Evolutionary conservation across 2,329 filamentous ascomycete genomes (phyloP), one percentile per base, ranked within the genome.

Genomic region (Neoascochyta sp.): DNA sequence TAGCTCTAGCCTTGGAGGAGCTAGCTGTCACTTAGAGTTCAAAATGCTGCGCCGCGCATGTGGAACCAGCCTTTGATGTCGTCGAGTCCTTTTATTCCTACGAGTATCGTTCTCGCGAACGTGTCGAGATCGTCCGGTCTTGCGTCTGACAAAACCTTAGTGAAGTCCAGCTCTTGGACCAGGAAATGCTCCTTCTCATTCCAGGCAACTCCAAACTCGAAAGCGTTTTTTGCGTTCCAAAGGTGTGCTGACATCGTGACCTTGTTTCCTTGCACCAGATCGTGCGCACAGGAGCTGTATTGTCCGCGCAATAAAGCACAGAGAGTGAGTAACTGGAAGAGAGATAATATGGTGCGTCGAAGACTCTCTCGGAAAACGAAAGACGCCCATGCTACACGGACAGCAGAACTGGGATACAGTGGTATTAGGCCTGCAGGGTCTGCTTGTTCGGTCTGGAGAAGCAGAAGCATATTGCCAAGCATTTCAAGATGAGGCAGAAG

Each of bases 361-460:
- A 68, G 60, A 0, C 73, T 76, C 46, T 79, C 75, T 8, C 74
- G 65, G 12, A 76, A 60, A 3, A 74, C 54, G 70, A 71, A 79
- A 2, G 63, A 58, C 6, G 56, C 50, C 74, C 74, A 79, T 24
- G 71, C 71, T 0, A 60, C 41, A 11, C 40, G 43, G 23, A 54
- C 48, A 12, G 33, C 29, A 7, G 60, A 63, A 1, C 66, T 64
- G 0, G 64, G 58, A 7, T 62, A 63, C 3, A 74, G 45, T 0
- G 67, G 52, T 4, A 68, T 37, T 0, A 55, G 31, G 2, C 45
- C 43, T 0, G 28, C 34, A 0, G 41, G 19, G 9, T 57, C 51
- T 1, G 22, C 25, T 6, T 54, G 27, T 11, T 47, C 21, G 7
- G n/a, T 14, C 5, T 45, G 25, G 16, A 46, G 21, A 6, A 12